These are phyloP conservation scores for Phytophthora hybrid DNA, from an alignment of 352 stramenopile species.

Conservation along the genomic window DNA sequence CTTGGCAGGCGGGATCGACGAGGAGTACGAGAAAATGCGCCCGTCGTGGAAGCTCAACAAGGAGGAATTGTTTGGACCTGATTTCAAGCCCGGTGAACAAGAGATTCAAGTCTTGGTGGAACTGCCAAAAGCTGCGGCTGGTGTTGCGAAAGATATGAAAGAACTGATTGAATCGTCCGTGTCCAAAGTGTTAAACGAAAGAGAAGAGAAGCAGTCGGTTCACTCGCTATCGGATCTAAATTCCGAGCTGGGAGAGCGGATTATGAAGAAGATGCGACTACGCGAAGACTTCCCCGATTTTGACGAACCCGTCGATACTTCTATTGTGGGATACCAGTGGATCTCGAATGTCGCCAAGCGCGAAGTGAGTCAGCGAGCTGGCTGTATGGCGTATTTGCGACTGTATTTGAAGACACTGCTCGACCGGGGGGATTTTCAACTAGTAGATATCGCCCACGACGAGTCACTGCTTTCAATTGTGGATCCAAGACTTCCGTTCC, in stretches of 20 bases:
- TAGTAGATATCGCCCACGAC: constrained; percentile 9
- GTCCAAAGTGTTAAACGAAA: background rate
- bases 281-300: constrained; percentile 19
- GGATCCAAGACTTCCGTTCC: constrained; percentile 36
- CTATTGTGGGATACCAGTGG: constrained; percentile 31
- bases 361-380: constrained; percentile 28
- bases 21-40: constrained; percentile 17
- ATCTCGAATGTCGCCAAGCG: constrained; percentile 24
- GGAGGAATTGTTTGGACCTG: constrained; percentile 4
- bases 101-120: background rate
- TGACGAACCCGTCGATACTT: constrained; percentile 40
- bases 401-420: constrained; percentile 41
- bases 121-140: background rate
- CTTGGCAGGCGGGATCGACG: constrained; percentile 20
- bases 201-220: background rate
- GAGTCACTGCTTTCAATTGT: constrained; percentile 29
- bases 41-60: constrained; percentile 27
- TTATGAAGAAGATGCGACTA: constrained; percentile 30
- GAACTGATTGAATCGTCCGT: background rate
- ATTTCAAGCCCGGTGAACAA: constrained; percentile 27
- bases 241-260: background rate
- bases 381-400: constrained; percentile 42
- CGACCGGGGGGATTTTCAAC: constrained; percentile 10
- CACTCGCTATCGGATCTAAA: constrained; percentile 4
- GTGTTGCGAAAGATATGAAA: background rate